Evolutionary conservation across 805 yeast species (phyloP).

Genomic region (Dipodascopsis tothii): DNA sequence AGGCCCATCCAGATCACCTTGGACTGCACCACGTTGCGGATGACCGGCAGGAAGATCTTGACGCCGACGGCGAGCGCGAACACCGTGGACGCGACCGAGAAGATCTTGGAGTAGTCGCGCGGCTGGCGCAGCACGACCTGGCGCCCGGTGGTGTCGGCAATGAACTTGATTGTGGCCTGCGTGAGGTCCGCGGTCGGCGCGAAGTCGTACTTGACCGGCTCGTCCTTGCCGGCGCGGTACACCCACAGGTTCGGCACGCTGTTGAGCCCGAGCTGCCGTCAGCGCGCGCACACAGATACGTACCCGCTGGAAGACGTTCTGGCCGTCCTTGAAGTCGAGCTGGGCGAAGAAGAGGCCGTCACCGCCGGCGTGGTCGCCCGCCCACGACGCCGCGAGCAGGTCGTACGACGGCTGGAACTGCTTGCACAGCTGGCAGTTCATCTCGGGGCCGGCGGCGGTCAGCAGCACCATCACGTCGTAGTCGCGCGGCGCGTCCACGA

Average conservation of each 20-base stretch:
- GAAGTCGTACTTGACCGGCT: slow-evolving; percentile 22
- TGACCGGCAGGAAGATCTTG: slow-evolving; percentile 12
- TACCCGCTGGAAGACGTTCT: slow-evolving; percentile 45
- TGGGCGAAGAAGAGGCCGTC: slow-evolving; percentile 59
- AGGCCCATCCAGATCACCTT: slow-evolving; percentile 55
- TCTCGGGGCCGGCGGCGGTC: slow-evolving; percentile 64
- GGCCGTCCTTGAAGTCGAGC: slow-evolving; percentile 61
- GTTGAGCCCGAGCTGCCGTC: slow-evolving; percentile 39
- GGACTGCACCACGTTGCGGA: slow-evolving; percentile 15
- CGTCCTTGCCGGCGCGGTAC: slow-evolving; percentile 45
- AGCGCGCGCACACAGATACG: slow-evolving; percentile 29
- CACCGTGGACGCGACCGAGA: slow-evolving; percentile 11
- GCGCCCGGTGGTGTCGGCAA: slow-evolving; percentile 8
- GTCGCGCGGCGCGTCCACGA: slow-evolving; percentile 61
- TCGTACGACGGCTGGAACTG: slow-evolving; percentile 61
- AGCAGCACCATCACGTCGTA: slow-evolving; percentile 57
- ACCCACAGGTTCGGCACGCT: slow-evolving; percentile 73
- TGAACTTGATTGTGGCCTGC: slow-evolving; percentile 9
- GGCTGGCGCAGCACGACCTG: slow-evolving; percentile 30
- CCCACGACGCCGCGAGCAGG: slow-evolving; percentile 57
- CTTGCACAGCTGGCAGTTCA: slow-evolving; percentile 70
- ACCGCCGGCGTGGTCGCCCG: slow-evolving; percentile 47
- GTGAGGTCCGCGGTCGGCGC: slow-evolving; percentile 13
- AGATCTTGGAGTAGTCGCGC: slow-evolving; percentile 27
- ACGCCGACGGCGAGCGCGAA: slow-evolving; percentile 1